Evolutionary conservation across 106 monocot species (phyloP), one percentile per base, ranked within the genome.

Genomic region (Acorus calamus): DNA sequence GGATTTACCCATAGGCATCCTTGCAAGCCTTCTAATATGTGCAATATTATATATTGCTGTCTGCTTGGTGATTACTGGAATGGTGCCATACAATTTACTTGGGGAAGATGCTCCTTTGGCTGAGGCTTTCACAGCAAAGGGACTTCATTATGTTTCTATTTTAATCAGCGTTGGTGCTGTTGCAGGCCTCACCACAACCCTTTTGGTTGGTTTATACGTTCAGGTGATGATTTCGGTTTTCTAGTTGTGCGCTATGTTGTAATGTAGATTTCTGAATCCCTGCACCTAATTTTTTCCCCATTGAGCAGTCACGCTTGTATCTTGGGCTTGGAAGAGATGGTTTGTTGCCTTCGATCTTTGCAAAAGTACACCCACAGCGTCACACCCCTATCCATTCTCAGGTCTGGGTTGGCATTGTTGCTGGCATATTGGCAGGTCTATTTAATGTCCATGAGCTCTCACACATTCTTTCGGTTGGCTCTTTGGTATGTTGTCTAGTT

Each of bases 251-350:
- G 28, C 28, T 28, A 28, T 28, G 28, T 28, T 28, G 28, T 28
- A 28, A 28, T 28, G 28, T 28, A 28, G 28, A 28, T 0, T 28
- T 28, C 28, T 28, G 28, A 28, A 28, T 28, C 28, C 28, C 28
- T 28, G 1, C 28, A 28, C 28, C 28, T 28, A 73, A 5, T 44
- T 47, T 50, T 11, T 66, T 67, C 14, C 44, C 61, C 67, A 47
- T 41, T 76, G 45, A 68, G 6, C 76, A 93, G 93, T 93, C 93
- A 53, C 88, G 93, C 44, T 79, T 93, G 63, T 93, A 93, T 77
- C 88, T 93, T 70, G 92, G 92, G 11, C 83, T 96, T 74, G 91
- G 84, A 87, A 85, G 91, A 67, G 96, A 91, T 81, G 91, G 96
- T 59, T 73, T 98, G 57, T 74, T 98, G 50, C 96, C 96, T 59